phyloP scores from a whole-genome alignment of 805 yeast genomes.

The Pichia membranifaciens region DNA sequence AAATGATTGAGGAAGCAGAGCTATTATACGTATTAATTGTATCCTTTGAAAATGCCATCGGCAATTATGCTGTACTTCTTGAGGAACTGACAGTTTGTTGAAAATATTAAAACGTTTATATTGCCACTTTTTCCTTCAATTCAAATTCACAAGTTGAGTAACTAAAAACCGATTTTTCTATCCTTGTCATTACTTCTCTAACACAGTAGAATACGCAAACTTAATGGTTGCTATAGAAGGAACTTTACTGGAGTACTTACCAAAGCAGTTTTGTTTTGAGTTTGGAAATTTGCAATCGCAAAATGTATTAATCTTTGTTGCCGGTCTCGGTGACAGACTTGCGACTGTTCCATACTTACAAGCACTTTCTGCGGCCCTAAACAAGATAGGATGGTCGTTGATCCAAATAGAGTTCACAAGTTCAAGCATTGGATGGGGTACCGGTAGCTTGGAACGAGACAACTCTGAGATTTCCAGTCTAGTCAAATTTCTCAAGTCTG shows the following conservation, averaged over 20 bases:
- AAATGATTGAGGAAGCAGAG: too few species aligned
- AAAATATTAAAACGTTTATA: too few species aligned
- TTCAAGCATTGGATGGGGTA: conserved; percentile 71
- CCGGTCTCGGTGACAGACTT: conserved; percentile 67
- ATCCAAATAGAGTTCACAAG: conserved; percentile 52
- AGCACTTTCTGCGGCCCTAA: conserved; percentile 39
- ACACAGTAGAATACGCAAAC: too few species aligned
- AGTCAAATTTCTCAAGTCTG: conserved; percentile 48
- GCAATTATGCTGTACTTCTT: too few species aligned
- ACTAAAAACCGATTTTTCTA: too few species aligned
- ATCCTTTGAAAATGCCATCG: too few species aligned
- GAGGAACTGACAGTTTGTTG: too few species aligned
- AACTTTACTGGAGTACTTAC: neutral
- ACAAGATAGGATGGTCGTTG: conserved; percentile 47
- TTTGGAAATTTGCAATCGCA: conserved; percentile 10
- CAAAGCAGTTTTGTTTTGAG: conserved; percentile 2
- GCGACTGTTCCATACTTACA: conserved; percentile 60
- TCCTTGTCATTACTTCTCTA: too few species aligned
- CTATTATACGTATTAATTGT: too few species aligned
- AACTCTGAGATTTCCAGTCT: conserved; percentile 48
- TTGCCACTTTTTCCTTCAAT: too few species aligned
- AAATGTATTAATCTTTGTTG: conserved; percentile 62
- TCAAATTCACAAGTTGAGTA: too few species aligned
- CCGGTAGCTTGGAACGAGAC: conserved; percentile 56
- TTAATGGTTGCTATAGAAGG: conserved; percentile 2